Percentiles rank a stretch among this genome's conserved stretches.
phyloP scores from a whole-genome alignment of 2,329 filamentous ascomycete species.

The Triangularia verruculosa region DNA sequence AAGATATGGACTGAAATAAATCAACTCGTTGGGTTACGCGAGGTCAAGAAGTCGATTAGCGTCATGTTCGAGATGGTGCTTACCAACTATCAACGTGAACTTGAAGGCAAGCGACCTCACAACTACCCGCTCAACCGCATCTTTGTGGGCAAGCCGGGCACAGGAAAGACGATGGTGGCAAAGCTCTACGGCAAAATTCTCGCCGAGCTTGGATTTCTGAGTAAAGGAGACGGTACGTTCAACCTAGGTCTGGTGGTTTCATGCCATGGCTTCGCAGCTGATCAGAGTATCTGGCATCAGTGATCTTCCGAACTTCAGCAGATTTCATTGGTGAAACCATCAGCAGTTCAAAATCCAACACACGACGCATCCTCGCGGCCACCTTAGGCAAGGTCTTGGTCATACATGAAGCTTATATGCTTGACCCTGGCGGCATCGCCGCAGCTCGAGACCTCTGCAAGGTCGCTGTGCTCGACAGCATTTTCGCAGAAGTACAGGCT shows the following conservation, averaged over 20 bases:
- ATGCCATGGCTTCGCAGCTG: too few relatives aligned
- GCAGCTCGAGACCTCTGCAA: conserved; percentile 38
- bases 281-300: conserved; percentile 30
- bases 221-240: conserved; percentile 45
- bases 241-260: not conserved
- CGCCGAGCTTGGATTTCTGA: conserved; percentile 56
- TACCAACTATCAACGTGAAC: conserved; percentile 55
- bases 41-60: conserved; percentile 52
- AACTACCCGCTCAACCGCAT: conserved; percentile 54
- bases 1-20: conserved; percentile 52
- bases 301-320: conserved; percentile 56
- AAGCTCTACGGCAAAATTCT: conserved; percentile 61
- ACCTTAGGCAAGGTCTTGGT: conserved; percentile 60
- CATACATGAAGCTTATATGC: conserved; percentile 63
- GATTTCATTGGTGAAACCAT: conserved; percentile 56
- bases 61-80: conserved; percentile 49
- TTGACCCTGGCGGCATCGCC: conserved; percentile 34
- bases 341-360: conserved; percentile 55
- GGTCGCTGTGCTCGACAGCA: conserved; percentile 56
- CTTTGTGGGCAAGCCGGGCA: conserved; percentile 61
- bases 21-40: conserved; percentile 48
- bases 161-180: conserved; percentile 62
- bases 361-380: conserved; percentile 53
- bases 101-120: conserved; percentile 48
- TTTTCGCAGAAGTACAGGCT: conserved; percentile 61